Conservation (phyloP, 2,329 filamentous ascomycete genomes). For the Phyllosticta paracitricarpa region DNA sequence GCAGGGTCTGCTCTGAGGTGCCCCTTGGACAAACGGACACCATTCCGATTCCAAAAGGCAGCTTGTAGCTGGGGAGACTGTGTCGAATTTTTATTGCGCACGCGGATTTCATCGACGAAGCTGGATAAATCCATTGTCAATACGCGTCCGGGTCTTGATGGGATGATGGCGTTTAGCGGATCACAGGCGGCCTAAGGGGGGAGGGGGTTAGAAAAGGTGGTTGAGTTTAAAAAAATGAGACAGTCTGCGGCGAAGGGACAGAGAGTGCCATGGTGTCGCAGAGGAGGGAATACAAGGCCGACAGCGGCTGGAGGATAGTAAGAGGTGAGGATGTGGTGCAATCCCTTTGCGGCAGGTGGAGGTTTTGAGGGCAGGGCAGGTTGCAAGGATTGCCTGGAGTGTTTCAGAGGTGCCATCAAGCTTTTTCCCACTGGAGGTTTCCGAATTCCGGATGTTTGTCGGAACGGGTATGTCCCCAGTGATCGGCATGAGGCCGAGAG, state of each 20-base stretch:
- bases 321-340: background rate
- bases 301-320: background rate
- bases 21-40: background rate
- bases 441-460: background rate
- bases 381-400: no score
- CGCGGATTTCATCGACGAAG: background rate
- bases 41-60: no score
- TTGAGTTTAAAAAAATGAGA: background rate
- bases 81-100: background rate
- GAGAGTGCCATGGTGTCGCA: background rate
- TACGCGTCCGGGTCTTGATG: background rate
- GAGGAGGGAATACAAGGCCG: background rate
- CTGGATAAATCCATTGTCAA: background rate
- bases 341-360: background rate
- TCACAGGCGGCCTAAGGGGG: background rate
- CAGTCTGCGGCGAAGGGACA: background rate
- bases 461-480: background rate
- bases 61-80: no score
- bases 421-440: background rate
- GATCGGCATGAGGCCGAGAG: background rate
- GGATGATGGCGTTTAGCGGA: background rate
- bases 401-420: no score
- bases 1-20: conserved; percentile 64
- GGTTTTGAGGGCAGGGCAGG: no score
- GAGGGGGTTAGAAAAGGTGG: background rate